Conservation (phyloP, 202 grass and related monocot species). For the Hordeum pubiflorum region DNA sequence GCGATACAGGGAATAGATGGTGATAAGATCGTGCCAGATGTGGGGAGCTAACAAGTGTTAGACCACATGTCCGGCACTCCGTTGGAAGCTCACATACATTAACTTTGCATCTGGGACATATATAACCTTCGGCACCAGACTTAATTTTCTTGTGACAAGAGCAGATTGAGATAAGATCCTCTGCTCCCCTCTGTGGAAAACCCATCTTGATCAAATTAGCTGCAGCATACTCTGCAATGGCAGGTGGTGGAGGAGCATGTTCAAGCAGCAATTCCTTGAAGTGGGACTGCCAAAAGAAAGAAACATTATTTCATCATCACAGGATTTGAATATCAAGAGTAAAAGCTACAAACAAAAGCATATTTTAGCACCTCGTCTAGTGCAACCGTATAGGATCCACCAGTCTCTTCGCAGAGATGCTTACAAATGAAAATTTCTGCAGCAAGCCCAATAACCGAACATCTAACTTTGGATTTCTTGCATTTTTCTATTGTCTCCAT, state of each 20-base stretch:
- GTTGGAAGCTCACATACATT: constrained; percentile 90
- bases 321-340: constrained; percentile 9
- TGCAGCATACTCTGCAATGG: constrained; percentile 92
- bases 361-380: constrained; percentile 63
- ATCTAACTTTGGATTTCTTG: constrained; percentile 86
- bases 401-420: constrained; percentile 84
- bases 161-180: constrained; percentile 92
- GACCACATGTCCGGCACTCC: constrained; percentile 79
- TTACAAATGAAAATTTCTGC: constrained; percentile 98
- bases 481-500: constrained; percentile 85
- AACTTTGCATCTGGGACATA: constrained; percentile 96
- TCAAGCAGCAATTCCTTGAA: constrained; percentile 92
- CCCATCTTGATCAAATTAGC: constrained; percentile 99
- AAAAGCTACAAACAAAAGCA: constrained; percentile 6
- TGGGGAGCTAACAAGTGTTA: constrained; percentile 92
- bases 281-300: constrained; percentile 70
- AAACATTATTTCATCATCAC: constrained; percentile 3
- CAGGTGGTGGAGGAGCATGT: constrained; percentile 84
- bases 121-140: constrained; percentile 73
- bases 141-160: constrained; percentile 96
- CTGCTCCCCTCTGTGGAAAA: constrained; percentile 97
- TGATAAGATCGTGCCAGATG: constrained; percentile 97
- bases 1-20: constrained; percentile 86
- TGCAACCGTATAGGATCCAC: constrained; percentile 79
- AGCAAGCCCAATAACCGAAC: constrained; percentile 77